phyloP scores from a whole-genome alignment of 345 rosid species.

The Pugionium cornutum region DNA sequence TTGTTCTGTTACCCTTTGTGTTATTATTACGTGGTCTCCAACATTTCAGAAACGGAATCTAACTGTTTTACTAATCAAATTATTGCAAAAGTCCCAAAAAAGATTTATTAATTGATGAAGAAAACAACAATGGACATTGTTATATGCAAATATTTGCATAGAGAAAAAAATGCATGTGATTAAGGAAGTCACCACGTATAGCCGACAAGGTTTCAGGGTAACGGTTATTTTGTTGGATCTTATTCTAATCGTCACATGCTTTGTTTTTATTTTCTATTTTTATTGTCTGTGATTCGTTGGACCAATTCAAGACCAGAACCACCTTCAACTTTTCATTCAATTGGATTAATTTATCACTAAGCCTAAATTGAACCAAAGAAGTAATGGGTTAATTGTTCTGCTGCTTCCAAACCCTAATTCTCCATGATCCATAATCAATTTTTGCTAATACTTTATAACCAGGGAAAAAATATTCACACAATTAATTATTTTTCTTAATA shows the following conservation, averaged over 20 bases:
- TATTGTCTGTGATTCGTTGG: slow-evolving; percentile 22
- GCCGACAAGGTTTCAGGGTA: slow-evolving; percentile 41
- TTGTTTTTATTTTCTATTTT: slow-evolving; percentile 19
- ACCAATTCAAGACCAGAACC: slow-evolving; percentile 23
- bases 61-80: slow-evolving; percentile 25
- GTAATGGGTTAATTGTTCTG: too few species aligned
- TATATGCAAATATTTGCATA: slow-evolving; percentile 26
- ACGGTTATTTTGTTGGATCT: slow-evolving; percentile 32
- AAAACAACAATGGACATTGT: slow-evolving; percentile 11
- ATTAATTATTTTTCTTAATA: too few species aligned
- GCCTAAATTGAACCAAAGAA: too few species aligned
- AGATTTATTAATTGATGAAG: neutral
- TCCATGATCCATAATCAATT: too few species aligned
- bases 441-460: too few species aligned
- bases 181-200: slow-evolving; percentile 38
- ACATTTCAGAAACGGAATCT: neutral
- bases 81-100: slow-evolving; percentile 35
- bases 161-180: slow-evolving; percentile 35
- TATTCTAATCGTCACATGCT: slow-evolving; percentile 35
- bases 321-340: slow-evolving; percentile 7
- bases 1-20: neutral
- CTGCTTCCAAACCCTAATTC: too few species aligned
- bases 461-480: too few species aligned
- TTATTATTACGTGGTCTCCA: slow-evolving; percentile 14
- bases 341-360: neutral